Evolutionary conservation across 1,284 basidiomycete species (phyloP).

Genomic region (Ceratobasidium sp.): DNA sequence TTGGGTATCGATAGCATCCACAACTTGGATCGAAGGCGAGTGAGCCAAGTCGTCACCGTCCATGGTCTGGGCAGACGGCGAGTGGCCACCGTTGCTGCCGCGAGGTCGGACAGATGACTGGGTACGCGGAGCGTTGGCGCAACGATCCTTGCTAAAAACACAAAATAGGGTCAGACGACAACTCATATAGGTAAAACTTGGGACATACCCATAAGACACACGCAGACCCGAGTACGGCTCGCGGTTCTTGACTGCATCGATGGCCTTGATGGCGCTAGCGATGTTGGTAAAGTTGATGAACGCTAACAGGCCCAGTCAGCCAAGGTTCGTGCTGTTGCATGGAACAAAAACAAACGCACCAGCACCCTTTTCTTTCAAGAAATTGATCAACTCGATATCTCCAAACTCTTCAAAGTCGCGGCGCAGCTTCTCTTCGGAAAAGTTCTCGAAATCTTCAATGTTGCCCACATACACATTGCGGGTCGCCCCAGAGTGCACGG

Average conservation of each 20-base stretch:
- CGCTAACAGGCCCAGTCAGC: conserved; percentile 52
- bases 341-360: conserved; percentile 55
- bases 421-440: conserved; percentile 84
- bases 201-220: conserved; percentile 74
- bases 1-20: conserved; percentile 29
- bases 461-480: conserved; percentile 95
- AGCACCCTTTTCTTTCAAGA: conserved; percentile 80
- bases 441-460: conserved; percentile 89
- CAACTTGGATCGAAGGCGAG: conserved; percentile 33
- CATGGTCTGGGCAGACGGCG: conserved; percentile 15
- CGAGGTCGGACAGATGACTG: conserved; percentile 31
- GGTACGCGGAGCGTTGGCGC: conserved; percentile 82
- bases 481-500: conserved; percentile 88
- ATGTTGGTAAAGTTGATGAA: conserved; percentile 96
- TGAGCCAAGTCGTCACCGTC: conserved; percentile 26
- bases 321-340: neutral
- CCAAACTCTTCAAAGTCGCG: conserved; percentile 91
- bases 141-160: conserved; percentile 76
- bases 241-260: conserved; percentile 88
- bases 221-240: conserved; percentile 82
- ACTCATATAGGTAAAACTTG: neutral
- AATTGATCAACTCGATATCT: conserved; percentile 94
- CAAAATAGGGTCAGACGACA: neutral
- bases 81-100: conserved; percentile 34
- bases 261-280: conserved; percentile 93